phyloP scores from a whole-genome alignment of 371 early-diverging fungal species.

The Apophysomyces sp. region DNA sequence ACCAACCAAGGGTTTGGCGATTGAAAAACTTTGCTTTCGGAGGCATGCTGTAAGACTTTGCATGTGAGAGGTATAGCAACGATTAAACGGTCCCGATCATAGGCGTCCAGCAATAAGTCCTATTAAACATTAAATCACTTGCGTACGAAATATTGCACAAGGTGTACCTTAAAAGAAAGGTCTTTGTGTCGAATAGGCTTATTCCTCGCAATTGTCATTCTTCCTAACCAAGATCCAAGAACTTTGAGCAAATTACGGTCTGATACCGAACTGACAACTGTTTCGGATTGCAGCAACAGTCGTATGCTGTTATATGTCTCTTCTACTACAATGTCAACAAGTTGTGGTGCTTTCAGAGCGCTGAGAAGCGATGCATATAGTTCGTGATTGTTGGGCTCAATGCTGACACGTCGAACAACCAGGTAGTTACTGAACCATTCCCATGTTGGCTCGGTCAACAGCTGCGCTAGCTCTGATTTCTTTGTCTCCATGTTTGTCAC shows the following conservation, averaged over 20 bases:
- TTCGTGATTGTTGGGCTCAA: slow-evolving; percentile 93
- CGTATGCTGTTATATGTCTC: slow-evolving; percentile 88
- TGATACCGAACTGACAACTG: slow-evolving; percentile 77
- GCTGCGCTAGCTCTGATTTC: slow-evolving; percentile 73
- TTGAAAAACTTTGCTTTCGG: slow-evolving; percentile 81
- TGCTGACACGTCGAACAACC: slow-evolving; percentile 89
- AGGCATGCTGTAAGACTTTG: slow-evolving; percentile 89
- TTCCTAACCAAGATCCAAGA: slow-evolving; percentile 96
- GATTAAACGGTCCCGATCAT: slow-evolving; percentile 77
- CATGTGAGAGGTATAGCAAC: slow-evolving; percentile 98
- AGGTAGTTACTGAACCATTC: slow-evolving; percentile 93
- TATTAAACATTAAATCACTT: slow-evolving; percentile 17
- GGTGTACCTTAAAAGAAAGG: slow-evolving; percentile 81
- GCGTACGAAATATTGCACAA: not conserved
- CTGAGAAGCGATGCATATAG: slow-evolving; percentile 83
- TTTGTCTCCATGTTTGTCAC: slow-evolving; percentile 81
- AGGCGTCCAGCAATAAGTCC: slow-evolving; percentile 88
- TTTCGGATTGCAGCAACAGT: slow-evolving; percentile 84
- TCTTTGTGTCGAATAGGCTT: slow-evolving; percentile 93
- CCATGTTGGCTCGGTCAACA: slow-evolving; percentile 65
- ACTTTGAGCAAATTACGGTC: slow-evolving; percentile 91
- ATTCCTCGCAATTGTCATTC: slow-evolving; percentile 87
- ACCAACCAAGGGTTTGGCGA: slow-evolving; percentile 98
- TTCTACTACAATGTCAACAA: slow-evolving; percentile 73
- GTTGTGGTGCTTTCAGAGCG: slow-evolving; percentile 52